phyloP scores from a whole-genome alignment of 495 filamentous ascomycete genomes.

The Penicillium canariense region DNA sequence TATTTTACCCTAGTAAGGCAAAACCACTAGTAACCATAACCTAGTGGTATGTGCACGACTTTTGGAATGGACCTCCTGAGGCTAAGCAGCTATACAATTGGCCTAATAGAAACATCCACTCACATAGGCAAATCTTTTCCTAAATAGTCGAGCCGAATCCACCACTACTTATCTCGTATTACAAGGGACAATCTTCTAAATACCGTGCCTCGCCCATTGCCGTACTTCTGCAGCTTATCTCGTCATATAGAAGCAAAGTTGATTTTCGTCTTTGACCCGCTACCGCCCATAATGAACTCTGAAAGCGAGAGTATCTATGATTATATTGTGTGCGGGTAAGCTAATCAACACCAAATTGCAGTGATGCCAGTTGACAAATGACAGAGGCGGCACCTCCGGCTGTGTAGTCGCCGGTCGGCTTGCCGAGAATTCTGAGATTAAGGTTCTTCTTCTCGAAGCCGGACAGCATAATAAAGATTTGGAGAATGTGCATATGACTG shows the following conservation, averaged over 20 bases:
- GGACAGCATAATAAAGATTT: slow-evolving; percentile 43
- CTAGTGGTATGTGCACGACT: too few relatives aligned
- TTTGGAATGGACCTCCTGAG: too few relatives aligned
- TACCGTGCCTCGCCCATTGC: background rate
- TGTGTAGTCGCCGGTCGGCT: slow-evolving; percentile 60
- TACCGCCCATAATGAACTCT: slow-evolving; percentile 12
- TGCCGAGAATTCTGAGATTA: slow-evolving; percentile 52
- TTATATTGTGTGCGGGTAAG: slow-evolving; percentile 40
- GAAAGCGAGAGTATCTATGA: slow-evolving; percentile 22
- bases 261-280: background rate
- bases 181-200: background rate
- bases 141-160: background rate
- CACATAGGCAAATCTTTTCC: background rate
- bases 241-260: background rate
- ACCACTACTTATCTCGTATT: background rate
- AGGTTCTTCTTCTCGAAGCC: slow-evolving; percentile 57
- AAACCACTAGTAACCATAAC: too few relatives aligned
- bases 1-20: too few relatives aligned
- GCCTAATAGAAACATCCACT: background rate
- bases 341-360: background rate
- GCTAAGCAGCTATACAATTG: too few relatives aligned
- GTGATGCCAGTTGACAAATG: background rate
- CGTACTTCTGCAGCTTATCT: background rate
- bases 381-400: slow-evolving; percentile 59
- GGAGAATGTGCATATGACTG: slow-evolving; percentile 49